Conservation (phyloP, 2,329 filamentous ascomycete species). For the Fusarium tricinctum region DNA sequence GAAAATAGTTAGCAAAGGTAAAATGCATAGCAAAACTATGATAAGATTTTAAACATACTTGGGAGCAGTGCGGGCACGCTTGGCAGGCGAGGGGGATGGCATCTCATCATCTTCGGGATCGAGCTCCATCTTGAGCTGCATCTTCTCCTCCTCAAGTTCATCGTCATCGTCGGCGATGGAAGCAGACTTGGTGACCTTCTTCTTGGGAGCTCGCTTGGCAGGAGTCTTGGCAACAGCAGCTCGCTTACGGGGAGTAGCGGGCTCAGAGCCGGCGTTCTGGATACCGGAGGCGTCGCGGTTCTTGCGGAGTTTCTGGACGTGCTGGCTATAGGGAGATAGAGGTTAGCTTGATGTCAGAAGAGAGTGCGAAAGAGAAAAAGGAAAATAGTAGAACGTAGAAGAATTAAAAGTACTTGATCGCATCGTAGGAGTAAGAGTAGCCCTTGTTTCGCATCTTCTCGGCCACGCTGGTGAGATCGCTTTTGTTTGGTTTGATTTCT, state of each 20-base stretch:
- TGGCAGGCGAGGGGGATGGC: conserved; percentile 34
- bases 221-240: conserved; percentile 34
- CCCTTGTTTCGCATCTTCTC: conserved; percentile 53
- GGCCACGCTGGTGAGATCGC: conserved; percentile 52
- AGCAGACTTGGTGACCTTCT: conserved; percentile 44
- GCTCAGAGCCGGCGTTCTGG: conserved; percentile 31
- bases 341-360: conserved; percentile 30
- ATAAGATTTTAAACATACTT: conserved; percentile 34
- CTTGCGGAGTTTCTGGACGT: conserved; percentile 62
- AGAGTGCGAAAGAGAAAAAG: conserved; percentile 4
- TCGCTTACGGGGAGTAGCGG: conserved; percentile 48
- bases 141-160: conserved; percentile 43
- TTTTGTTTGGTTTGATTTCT: conserved; percentile 54
- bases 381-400: not conserved
- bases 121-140: conserved; percentile 50
- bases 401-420: conserved; percentile 56
- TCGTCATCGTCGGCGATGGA: conserved; percentile 42
- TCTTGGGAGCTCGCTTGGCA: conserved; percentile 51
- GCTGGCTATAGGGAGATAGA: conserved; percentile 55
- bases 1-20: conserved; percentile 11
- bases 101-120: conserved; percentile 21
- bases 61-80: conserved; percentile 45
- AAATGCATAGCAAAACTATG: no score
- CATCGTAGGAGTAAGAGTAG: conserved; percentile 57
- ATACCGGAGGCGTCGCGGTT: conserved; percentile 51